Conservation (phyloP, 2,329 filamentous ascomycete genomes). For the Aulographum hederae region DNA sequence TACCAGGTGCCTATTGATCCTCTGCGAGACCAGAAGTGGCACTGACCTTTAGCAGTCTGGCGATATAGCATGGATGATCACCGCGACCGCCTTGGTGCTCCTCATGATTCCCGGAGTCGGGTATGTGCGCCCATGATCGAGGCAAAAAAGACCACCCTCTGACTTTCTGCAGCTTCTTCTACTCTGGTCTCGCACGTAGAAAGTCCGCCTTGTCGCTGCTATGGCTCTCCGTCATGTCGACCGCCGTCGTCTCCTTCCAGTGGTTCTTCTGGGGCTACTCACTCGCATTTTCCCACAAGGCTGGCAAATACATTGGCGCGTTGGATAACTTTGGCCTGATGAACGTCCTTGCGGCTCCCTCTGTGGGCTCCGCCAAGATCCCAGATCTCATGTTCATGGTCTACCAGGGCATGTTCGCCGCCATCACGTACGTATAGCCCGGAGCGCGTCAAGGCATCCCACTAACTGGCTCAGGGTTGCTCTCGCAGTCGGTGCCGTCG, state of each 20-base stretch:
- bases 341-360: slow-evolving; percentile 56
- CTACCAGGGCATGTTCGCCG: slow-evolving; percentile 78
- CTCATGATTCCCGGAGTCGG: slow-evolving; percentile 87
- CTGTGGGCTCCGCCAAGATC: slow-evolving; percentile 52
- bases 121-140: slow-evolving; percentile 18
- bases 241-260: slow-evolving; percentile 66
- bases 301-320: slow-evolving; percentile 59
- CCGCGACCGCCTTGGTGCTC: slow-evolving; percentile 59
- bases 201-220: slow-evolving; percentile 80
- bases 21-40: too few relatives aligned
- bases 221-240: slow-evolving; percentile 68
- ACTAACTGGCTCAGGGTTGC: slow-evolving; percentile 39
- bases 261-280: slow-evolving; percentile 96
- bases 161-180: slow-evolving; percentile 53
- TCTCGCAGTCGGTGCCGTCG: slow-evolving; percentile 66
- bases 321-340: slow-evolving; percentile 64
- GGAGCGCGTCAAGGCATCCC: not conserved
- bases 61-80: slow-evolving; percentile 67
- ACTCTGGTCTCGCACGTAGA: slow-evolving; percentile 72
- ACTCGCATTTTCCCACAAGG: slow-evolving; percentile 61
- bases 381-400: slow-evolving; percentile 74
- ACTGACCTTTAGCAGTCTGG: slow-evolving; percentile 77
- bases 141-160: not conserved
- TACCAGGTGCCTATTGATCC: too few relatives aligned
- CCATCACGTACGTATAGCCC: slow-evolving; percentile 51